Evolutionary conservation across 495 filamentous ascomycete species (phyloP).

Genomic region (Podospora pseudopauciseta): DNA sequence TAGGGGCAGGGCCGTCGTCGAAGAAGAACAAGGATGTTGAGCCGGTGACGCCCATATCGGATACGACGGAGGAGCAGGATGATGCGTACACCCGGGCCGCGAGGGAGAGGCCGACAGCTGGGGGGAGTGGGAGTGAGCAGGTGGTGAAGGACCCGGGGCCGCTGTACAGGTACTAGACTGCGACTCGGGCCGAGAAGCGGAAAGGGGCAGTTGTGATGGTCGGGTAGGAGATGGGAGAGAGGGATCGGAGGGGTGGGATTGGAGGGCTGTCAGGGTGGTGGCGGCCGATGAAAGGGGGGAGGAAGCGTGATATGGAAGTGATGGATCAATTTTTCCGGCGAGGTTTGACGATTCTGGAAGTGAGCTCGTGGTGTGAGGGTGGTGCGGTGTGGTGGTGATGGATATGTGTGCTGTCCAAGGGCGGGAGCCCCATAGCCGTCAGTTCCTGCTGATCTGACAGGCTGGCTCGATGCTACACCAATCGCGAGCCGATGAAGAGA

Average conservation of each 20-base stretch:
- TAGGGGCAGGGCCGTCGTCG: conserved; percentile 8
- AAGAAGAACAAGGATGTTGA: conserved; percentile 8
- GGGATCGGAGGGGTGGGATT: not conserved
- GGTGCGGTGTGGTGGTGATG: not conserved
- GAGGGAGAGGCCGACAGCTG: not conserved
- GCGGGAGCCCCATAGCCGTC: not conserved
- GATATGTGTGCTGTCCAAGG: not conserved
- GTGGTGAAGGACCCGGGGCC: conserved; percentile 29
- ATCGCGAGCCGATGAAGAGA: not conserved
- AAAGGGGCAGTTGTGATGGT: not conserved
- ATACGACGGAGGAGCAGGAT: conserved; percentile 26
- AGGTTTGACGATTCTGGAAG: not conserved
- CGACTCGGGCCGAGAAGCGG: not conserved
- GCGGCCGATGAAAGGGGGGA: not conserved
- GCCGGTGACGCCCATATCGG: conserved; percentile 26
- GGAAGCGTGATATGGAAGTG: not conserved
- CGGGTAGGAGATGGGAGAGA: not conserved
- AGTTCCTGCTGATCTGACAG: not conserved
- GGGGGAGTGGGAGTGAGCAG: not conserved
- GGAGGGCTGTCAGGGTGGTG: not conserved
- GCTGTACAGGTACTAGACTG: conserved; percentile 37
- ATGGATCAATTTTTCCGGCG: not conserved
- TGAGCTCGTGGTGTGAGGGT: not conserved
- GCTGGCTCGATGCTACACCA: not conserved
- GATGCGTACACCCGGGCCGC: conserved; percentile 14